Base-by-base conservation (phyloP, 2,329 filamentous ascomycete genomes). In the Hypomyces rosellus region DNA sequence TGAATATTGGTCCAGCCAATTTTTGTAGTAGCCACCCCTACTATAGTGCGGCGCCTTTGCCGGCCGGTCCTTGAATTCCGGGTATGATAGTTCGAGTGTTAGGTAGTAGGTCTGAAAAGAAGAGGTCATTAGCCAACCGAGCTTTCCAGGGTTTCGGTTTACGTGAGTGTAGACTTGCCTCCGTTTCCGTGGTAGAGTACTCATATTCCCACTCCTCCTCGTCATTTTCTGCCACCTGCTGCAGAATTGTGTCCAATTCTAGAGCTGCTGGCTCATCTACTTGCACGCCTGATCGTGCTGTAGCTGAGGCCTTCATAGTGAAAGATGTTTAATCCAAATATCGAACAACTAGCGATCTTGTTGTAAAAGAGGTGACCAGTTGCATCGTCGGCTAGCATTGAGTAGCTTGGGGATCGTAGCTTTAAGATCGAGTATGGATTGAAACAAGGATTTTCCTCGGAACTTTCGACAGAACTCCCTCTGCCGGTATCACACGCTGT, bases 171-270 rank as follows among this genome's bases (percentile, higher is more conserved):
- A 15, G 14, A 4, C 25, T 47, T 45, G 80, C 81, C 71, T 85
- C 82, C 13, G 74, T 82, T 59, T 85, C 81, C 0, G 79, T 82
- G 3, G 70, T 66, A 0, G 82, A 85, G 59, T 85, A 85, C 57
- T 85, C 82, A 56, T 84, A 85, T 59, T 85, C 82, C 80, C 80
- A 85, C 46, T 83, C 80, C 45, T 84, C 78, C 52, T 82, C 71
- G 5, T 74, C 75, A 25, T 72, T 69, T 9, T 54, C 53, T 20
- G 55, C 51, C 14, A 63, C 50, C 36, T 63, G 57, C n/a, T 56
- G 46, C 25, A 63, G 33, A 13, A 61, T 46, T 42, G 64, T 59
- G 33, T 68, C 61, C 25, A 68, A 44, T 7, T 50, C 44, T 40
- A 68, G 46, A 8, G 60, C 60, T 9, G 60, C 65, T 3, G 65